Evolutionary conservation across 1,284 basidiomycete genomes (phyloP).

Genomic region (Thelephora terrestris): DNA sequence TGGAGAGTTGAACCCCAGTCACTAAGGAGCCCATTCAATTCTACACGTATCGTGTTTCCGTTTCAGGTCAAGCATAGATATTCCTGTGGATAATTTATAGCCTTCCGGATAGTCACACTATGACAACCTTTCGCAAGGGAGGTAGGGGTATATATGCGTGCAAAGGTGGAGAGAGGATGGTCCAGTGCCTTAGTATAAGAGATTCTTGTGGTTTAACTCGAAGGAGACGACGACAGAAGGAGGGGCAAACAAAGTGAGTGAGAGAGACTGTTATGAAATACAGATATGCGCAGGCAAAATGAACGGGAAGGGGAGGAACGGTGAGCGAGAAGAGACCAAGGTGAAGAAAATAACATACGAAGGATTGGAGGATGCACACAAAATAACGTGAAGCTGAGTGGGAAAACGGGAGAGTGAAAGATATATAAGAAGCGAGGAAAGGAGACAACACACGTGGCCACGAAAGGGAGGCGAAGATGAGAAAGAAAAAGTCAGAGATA

Average conservation of each 20-base stretch:
- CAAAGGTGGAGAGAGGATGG: not conserved
- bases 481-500: constrained; percentile 5
- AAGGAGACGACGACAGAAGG: not conserved
- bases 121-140: too few relatives aligned
- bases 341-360: constrained; percentile 6
- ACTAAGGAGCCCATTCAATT: too few relatives aligned
- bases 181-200: not conserved
- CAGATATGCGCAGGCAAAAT: constrained; percentile 11
- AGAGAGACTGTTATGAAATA: constrained; percentile 16
- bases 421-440: not conserved
- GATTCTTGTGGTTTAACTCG: not conserved
- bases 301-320: constrained; percentile 2
- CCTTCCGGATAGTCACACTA: too few relatives aligned
- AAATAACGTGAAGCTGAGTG: constrained; percentile 12
- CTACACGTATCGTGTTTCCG: too few relatives aligned
- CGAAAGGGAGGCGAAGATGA: constrained; percentile 6
- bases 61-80: too few relatives aligned
- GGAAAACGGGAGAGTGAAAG: constrained; percentile 9
- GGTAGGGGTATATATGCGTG: too few relatives aligned
- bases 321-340: constrained; percentile 10
- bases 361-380: not conserved
- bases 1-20: too few relatives aligned
- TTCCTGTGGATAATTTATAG: too few relatives aligned
- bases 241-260: constrained; percentile 11
- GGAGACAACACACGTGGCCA: constrained; percentile 9